Conservation (phyloP, 225 moss, liverwort and hornwort species). For the Physcomitrellopsis africana region DNA sequence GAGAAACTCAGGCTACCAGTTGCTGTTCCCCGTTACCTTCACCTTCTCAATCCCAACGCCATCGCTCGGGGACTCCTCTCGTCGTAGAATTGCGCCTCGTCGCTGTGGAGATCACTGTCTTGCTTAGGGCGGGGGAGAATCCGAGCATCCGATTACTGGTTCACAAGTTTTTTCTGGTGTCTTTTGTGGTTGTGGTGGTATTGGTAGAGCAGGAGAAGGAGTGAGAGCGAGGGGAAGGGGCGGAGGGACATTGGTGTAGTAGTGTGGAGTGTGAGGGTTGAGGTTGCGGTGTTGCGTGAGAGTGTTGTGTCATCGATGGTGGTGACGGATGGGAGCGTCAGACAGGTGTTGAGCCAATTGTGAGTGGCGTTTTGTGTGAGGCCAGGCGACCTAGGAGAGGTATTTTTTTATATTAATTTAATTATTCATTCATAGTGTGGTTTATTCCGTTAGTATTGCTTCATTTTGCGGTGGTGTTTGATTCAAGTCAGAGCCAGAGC, state of each 20-base stretch:
- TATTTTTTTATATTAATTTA: background rate
- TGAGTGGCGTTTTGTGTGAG: conserved; percentile 7
- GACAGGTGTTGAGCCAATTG: conserved; percentile 7
- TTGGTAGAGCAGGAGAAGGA: conserved; percentile 4
- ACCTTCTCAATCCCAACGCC: conserved; percentile 22
- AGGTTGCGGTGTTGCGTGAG: conserved; percentile 19
- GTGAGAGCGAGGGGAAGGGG: conserved; percentile 25
- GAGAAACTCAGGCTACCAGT: too few species aligned
- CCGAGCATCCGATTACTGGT: conserved; percentile 16
- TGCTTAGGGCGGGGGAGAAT: background rate
- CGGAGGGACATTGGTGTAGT: conserved; percentile 25
- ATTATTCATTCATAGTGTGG: background rate
- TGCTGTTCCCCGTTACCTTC: too few species aligned
- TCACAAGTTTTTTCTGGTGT: conserved; percentile 21
- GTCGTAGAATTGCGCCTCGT: too few species aligned
- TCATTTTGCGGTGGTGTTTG: conserved; percentile 9
- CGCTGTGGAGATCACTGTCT: conserved; percentile 21
- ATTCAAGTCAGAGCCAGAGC: conserved; percentile 8
- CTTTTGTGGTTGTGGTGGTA: background rate
- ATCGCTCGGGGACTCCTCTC: background rate
- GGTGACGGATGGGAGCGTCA: conserved; percentile 6
- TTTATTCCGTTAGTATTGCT: conserved; percentile 20
- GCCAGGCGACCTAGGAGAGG: conserved; percentile 34
- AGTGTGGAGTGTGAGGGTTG: background rate
- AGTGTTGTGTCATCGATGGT: background rate